These are phyloP conservation scores for Apiospora saccharicola DNA, from an alignment of 2,329 filamentous ascomycete species.

Conservation along the genomic window DNA sequence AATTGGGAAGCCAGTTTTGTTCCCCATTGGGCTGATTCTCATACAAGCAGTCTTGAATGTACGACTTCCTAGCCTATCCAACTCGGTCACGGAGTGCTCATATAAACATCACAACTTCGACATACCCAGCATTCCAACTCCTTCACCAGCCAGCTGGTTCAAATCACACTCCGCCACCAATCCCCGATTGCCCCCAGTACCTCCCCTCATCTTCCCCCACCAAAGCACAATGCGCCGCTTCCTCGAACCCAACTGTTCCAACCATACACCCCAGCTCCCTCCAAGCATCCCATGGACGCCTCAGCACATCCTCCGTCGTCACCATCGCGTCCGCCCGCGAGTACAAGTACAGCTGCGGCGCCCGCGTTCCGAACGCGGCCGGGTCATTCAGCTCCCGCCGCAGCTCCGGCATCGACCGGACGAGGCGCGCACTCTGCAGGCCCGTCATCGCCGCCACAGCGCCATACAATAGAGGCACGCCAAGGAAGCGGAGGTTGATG, in stretches of 20 bases:
- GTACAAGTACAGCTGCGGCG: not conserved
- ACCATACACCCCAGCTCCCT: not conserved
- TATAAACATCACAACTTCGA: not conserved
- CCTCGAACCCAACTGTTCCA: not conserved
- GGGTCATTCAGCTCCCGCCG: not conserved
- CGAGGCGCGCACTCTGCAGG: not conserved
- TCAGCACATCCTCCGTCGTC: not conserved
- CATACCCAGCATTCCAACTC: not conserved
- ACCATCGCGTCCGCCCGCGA: not conserved
- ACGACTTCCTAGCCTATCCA: no score
- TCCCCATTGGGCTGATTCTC: no score
- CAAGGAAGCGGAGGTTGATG: not conserved
- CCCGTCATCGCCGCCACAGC: not conserved
- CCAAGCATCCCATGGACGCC: not conserved
- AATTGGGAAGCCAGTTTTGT: no score
- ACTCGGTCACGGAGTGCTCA: not conserved
- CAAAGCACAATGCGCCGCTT: constrained; percentile 1
- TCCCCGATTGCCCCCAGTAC: not conserved
- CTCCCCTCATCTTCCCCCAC: not conserved
- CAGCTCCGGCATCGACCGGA: constrained; percentile 1
- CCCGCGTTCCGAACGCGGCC: not conserved
- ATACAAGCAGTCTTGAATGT: no score
- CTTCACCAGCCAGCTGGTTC: not conserved
- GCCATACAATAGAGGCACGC: not conserved
- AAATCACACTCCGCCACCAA: not conserved